Percentiles rank a stretch among this genome's conserved stretches.
phyloP scores from a whole-genome alignment of 371 early-diverging fungal species.

The Apophysomyces sp. region DNA sequence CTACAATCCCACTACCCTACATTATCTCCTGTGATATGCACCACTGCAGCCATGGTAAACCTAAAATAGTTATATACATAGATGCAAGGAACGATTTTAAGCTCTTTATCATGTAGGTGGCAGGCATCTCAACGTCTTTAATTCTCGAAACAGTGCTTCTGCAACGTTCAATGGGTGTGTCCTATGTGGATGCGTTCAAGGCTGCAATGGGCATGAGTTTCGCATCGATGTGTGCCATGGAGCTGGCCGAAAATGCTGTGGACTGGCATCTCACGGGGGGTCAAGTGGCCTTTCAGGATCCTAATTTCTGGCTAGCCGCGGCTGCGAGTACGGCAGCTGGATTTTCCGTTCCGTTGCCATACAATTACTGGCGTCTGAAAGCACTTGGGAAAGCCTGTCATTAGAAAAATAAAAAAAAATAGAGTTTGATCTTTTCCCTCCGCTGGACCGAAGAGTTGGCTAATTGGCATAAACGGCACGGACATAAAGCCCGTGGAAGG shows the following conservation, averaged over 20 bases:
- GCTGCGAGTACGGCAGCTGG: slow-evolving; percentile 44
- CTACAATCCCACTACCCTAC: slow-evolving; percentile 43
- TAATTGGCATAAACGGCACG: too few relatives aligned
- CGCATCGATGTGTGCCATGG: slow-evolving; percentile 61
- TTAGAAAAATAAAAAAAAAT: slow-evolving; percentile 22
- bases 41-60: slow-evolving; percentile 49
- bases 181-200: slow-evolving; percentile 40
- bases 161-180: slow-evolving; percentile 39
- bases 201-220: slow-evolving; percentile 60
- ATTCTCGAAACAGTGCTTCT: slow-evolving; percentile 50
- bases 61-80: neutral
- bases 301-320: slow-evolving; percentile 52
- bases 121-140: slow-evolving; percentile 51
- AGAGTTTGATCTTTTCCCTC: neutral
- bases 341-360: slow-evolving; percentile 53
- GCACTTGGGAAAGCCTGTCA: slow-evolving; percentile 51
- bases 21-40: slow-evolving; percentile 34
- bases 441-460: neutral
- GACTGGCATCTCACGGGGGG: slow-evolving; percentile 57
- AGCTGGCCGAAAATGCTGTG: slow-evolving; percentile 50
- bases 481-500: too few relatives aligned
- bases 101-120: slow-evolving; percentile 18
- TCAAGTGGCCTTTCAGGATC: slow-evolving; percentile 42
- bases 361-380: slow-evolving; percentile 55
- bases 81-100: neutral